A percentile compares a stretch with the other conserved stretches of the same genome.
Evolutionary conservation across 2,329 filamentous ascomycete species (phyloP).

Genomic region (Myriosclerotinia curreyana): DNA sequence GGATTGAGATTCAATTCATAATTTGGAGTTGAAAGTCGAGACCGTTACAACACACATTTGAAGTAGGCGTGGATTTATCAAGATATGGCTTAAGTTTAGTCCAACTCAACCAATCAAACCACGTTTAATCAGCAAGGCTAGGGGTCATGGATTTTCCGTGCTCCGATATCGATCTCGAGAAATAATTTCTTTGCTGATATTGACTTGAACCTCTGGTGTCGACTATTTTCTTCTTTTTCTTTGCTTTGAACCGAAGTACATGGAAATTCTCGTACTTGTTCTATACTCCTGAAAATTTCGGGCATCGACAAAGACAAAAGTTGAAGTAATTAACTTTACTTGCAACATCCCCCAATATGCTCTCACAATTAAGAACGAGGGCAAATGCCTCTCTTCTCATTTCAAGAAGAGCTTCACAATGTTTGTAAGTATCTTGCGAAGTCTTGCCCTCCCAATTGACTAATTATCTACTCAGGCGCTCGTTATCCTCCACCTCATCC

Average conservation of each 20-base stretch:
- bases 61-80: neutral
- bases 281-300: neutral
- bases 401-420: slow-evolving; percentile 36
- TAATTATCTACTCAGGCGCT: slow-evolving; percentile 31
- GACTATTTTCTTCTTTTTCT: neutral
- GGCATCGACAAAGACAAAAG: neutral
- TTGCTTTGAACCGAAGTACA: neutral
- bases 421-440: slow-evolving; percentile 31
- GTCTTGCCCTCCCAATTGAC: slow-evolving; percentile 15
- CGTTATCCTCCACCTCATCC: slow-evolving; percentile 35
- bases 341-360: slow-evolving; percentile 25
- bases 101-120: slow-evolving; percentile 8
- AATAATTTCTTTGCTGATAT: slow-evolving; percentile 15
- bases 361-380: slow-evolving; percentile 37
- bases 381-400: slow-evolving; percentile 34
- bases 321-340: slow-evolving; percentile 20
- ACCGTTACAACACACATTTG: neutral
- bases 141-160: slow-evolving; percentile 4
- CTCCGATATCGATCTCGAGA: slow-evolving; percentile 24
- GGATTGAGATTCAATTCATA: neutral
- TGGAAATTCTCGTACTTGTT: neutral
- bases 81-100: neutral
- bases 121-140: slow-evolving; percentile 16
- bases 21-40: neutral
- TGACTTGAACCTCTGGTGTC: neutral